These are phyloP conservation scores for Lodderomyces theae DNA, from an alignment of 1,139 yeast species.

Conservation along the genomic window DNA sequence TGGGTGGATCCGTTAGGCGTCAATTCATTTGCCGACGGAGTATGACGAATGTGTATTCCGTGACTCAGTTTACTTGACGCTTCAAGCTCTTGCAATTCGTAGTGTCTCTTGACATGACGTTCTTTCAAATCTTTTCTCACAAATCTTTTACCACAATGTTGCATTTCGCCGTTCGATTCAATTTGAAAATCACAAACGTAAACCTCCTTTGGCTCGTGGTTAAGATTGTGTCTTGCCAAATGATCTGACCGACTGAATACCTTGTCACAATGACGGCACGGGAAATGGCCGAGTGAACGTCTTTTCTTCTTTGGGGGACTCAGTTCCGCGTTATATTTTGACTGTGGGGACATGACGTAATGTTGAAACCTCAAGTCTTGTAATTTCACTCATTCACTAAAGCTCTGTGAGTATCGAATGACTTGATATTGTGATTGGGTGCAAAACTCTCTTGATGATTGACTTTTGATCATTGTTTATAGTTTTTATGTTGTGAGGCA, in stretches of 20 bases:
- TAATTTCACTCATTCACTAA: neutral
- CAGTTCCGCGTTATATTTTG: neutral
- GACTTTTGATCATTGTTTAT: neutral
- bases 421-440: neutral
- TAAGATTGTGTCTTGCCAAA: conserved; percentile 40
- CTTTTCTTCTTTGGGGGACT: conserved; percentile 14
- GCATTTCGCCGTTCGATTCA: conserved; percentile 23
- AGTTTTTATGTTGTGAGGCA: neutral
- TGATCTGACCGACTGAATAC: conserved; percentile 45
- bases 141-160: conserved; percentile 38
- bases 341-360: neutral
- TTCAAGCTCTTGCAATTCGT: conserved; percentile 12
- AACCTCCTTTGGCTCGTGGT: conserved; percentile 35
- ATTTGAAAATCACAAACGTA: conserved; percentile 32
- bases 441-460: neutral
- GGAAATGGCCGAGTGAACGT: conserved; percentile 19
- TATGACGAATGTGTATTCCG: neutral
- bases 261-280: conserved; percentile 33
- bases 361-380: neutral
- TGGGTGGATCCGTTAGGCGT: neutral
- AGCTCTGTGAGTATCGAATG: neutral
- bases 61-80: neutral
- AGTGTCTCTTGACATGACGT: conserved; percentile 37
- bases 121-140: conserved; percentile 41
- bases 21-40: neutral